Base-by-base conservation (phyloP, 495 filamentous ascomycete genomes). In the Aspergillus cristatus region DNA sequence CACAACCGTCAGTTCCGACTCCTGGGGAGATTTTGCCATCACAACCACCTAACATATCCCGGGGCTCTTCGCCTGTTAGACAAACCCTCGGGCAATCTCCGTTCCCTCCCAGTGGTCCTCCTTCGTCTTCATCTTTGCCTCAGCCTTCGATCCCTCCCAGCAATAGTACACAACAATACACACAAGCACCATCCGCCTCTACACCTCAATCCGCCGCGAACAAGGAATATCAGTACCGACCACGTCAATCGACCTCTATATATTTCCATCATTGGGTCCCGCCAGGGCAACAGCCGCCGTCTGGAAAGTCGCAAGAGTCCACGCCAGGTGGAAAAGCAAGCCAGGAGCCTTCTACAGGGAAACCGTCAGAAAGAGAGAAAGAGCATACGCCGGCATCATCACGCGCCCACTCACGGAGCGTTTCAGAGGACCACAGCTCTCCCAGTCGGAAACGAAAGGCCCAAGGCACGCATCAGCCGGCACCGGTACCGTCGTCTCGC, bases 261-360 rank as follows among this genome's bases (percentile, higher is more conserved):
- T 93, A 86, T 53, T 94, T 94, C 43, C 88, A 94, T 52, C 86
- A 94, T 50, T 94, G 85, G 85, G 79, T 86, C 37, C 89, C 89
- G 4, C 88, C 87, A 17, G 70, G 67, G 38, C 56, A 69, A 35
- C 46, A 53, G n/a, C 53, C 51, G 7, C 48, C 57, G 2, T 42
- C n/a, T n/a, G n/a, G n/a, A n/a, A n/a, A n/a, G n/a, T n/a, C n/a
- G n/a, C n/a, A n/a, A n/a, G n/a, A n/a, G n/a, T n/a, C n/a, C n/a
- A n/a, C n/a, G n/a, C n/a, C 57, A n/a, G 38, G 57, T 3, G 52
- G 44, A 16, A 63, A 56, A 30, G 44, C 37, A 14, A 54, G 45
- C 29, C 54, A 57, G 24, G 60, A 56, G 3, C 51, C 52, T 7
- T n/a, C n/a, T n/a, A n/a, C n/a, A n/a, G n/a, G n/a, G n/a, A n/a